phyloP scores from a whole-genome alignment of 148 eudicot species.

The Arctostaphylos glauca region DNA sequence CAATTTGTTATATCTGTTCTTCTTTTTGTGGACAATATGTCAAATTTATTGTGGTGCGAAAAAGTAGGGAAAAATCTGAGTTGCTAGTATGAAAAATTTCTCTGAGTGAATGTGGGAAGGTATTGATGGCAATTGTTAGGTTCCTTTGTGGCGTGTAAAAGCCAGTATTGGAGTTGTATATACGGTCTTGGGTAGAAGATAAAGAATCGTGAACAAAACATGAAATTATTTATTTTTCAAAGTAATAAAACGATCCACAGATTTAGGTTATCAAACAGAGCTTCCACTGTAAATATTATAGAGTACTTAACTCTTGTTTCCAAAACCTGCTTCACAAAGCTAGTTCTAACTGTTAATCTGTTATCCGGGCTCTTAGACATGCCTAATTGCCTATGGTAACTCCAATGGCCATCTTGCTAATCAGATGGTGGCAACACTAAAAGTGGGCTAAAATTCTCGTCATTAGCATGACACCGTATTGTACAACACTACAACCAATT shows the following conservation, averaged over 20 bases:
- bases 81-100: background rate
- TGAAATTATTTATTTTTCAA: background rate
- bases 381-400: no score
- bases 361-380: no score
- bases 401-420: background rate
- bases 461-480: background rate
- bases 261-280: background rate
- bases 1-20: background rate
- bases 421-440: background rate
- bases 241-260: background rate
- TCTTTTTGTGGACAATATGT: background rate
- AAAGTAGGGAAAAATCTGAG: conserved; percentile 1
- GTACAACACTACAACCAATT: background rate
- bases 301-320: background rate
- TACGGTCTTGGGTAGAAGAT: background rate
- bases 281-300: background rate
- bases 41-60: background rate
- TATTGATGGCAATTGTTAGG: background rate
- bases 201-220: background rate
- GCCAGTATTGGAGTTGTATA: background rate
- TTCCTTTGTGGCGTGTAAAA: background rate
- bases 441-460: background rate
- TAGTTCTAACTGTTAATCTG: no score
- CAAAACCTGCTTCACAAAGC: background rate
- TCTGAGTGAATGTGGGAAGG: background rate